Evolutionary conservation across 2,329 filamentous ascomycete species (phyloP).

Genomic region (Erysiphe pulchra): DNA sequence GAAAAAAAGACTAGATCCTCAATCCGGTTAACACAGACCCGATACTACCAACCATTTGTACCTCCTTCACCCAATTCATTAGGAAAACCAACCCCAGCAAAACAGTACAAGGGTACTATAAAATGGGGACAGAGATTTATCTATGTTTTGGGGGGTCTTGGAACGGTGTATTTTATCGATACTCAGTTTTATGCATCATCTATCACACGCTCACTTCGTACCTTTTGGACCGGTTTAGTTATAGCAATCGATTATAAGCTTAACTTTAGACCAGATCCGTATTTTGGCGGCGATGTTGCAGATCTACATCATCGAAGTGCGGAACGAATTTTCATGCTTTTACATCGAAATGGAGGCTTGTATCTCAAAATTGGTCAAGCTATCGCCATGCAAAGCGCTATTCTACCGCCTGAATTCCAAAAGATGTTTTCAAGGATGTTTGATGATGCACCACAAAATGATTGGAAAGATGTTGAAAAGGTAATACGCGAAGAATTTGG

Average conservation of each 20-base stretch:
- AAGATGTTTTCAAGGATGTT: conserved; percentile 94
- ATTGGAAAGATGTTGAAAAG: conserved; percentile 60
- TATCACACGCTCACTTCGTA: conserved; percentile 51
- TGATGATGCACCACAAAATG: conserved; percentile 85
- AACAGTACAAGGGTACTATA: conserved; percentile 40
- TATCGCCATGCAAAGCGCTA: conserved; percentile 91
- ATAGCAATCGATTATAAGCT: conserved; percentile 88
- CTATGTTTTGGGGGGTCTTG: conserved; percentile 31
- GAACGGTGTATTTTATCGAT: conserved; percentile 42
- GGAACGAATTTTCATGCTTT: conserved; percentile 53
- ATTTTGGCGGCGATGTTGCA: conserved; percentile 43
- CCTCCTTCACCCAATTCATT: conserved; percentile 61
- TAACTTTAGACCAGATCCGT: conserved; percentile 67
- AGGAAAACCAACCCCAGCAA: conserved; percentile 43
- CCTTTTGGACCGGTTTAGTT: conserved; percentile 53
- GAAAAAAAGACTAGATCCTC: not conserved
- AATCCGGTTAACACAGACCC: conserved; percentile 12
- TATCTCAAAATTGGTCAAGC: conserved; percentile 97
- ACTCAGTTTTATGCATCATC: conserved; percentile 53
- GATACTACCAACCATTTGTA: conserved; percentile 34
- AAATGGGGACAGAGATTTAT: conserved; percentile 57
- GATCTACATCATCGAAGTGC: conserved; percentile 69
- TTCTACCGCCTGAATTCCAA: conserved; percentile 83
- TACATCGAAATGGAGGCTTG: conserved; percentile 68
- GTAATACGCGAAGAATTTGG: conserved; percentile 78